These are phyloP conservation scores for Decorospora gaudefroyi DNA, from an alignment of 2,329 filamentous ascomycete species.

Conservation along the genomic window DNA sequence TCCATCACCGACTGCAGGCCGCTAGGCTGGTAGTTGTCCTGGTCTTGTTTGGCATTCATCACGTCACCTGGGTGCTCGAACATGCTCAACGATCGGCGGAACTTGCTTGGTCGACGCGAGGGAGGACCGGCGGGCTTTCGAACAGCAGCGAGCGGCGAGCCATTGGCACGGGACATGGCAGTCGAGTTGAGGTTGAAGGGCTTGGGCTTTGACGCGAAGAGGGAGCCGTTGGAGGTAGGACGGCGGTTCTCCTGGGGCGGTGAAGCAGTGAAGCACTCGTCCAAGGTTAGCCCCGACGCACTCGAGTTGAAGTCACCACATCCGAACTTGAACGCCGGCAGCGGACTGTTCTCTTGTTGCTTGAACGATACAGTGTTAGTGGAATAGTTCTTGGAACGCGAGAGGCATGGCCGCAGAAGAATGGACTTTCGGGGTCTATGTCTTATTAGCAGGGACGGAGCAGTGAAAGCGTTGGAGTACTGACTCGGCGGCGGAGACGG, in stretches of 20 bases:
- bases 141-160: slow-evolving; percentile 71
- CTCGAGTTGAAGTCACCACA: slow-evolving; percentile 54
- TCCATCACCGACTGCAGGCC: slow-evolving; percentile 78
- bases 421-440: slow-evolving; percentile 47
- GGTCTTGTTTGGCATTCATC: slow-evolving; percentile 70
- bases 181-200: slow-evolving; percentile 65
- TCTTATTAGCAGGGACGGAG: slow-evolving; percentile 24
- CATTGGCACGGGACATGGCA: slow-evolving; percentile 63
- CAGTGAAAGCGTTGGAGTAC: slow-evolving; percentile 14
- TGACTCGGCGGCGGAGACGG: slow-evolving; percentile 47
- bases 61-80: slow-evolving; percentile 90
- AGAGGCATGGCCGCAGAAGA: slow-evolving; percentile 73
- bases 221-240: slow-evolving; percentile 57
- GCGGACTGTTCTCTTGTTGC: slow-evolving; percentile 63
- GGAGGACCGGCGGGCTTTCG: slow-evolving; percentile 67
- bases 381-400: slow-evolving; percentile 74
- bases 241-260: slow-evolving; percentile 70
- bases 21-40: slow-evolving; percentile 63
- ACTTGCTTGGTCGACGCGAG: slow-evolving; percentile 73
- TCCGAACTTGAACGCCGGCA: slow-evolving; percentile 75
- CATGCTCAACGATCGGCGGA: slow-evolving; percentile 94
- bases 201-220: slow-evolving; percentile 66
- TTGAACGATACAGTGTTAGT: slow-evolving; percentile 67
- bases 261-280: slow-evolving; percentile 80
- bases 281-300: slow-evolving; percentile 68